Evolutionary conservation across 805 yeast genomes (phyloP).

Genomic region (Wickerhamomyces chaumierensis): DNA sequence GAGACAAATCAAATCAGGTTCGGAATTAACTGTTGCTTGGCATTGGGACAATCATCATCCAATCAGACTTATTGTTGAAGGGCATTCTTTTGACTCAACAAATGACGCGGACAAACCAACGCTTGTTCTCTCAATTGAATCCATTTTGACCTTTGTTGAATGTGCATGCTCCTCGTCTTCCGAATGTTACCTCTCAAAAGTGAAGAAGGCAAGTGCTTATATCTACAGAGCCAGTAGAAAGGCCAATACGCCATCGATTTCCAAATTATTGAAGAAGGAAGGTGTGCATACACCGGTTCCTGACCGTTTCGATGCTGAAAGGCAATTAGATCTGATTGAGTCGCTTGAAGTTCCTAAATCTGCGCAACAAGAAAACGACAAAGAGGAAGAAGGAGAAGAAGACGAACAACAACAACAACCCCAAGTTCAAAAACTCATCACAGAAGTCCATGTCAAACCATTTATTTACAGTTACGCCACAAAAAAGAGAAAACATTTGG

Average conservation of each 20-base stretch:
- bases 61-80: slow-evolving; percentile 38
- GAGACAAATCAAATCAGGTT: slow-evolving; percentile 45
- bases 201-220: slow-evolving; percentile 50
- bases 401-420: too few relatives aligned
- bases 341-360: slow-evolving; percentile 4
- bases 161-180: slow-evolving; percentile 43
- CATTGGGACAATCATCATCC: slow-evolving; percentile 83
- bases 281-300: slow-evolving; percentile 21
- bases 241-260: slow-evolving; percentile 15
- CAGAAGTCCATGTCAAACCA: slow-evolving; percentile 12
- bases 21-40: slow-evolving; percentile 76
- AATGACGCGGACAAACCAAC: slow-evolving; percentile 40
- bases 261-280: slow-evolving; percentile 23
- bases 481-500: slow-evolving; percentile 7
- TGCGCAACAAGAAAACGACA: background rate
- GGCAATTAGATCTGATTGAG: slow-evolving; percentile 11
- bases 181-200: slow-evolving; percentile 47
- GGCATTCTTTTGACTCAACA: slow-evolving; percentile 40
- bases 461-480: slow-evolving; percentile 10
- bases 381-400: too few relatives aligned
- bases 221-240: slow-evolving; percentile 40
- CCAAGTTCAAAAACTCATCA: slow-evolving; percentile 5
- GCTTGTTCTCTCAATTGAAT: slow-evolving; percentile 51
- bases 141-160: slow-evolving; percentile 48
- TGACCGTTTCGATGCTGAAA: slow-evolving; percentile 19